Conservation (phyloP, 306 rosid genomes). For the Rosa multiflora region DNA sequence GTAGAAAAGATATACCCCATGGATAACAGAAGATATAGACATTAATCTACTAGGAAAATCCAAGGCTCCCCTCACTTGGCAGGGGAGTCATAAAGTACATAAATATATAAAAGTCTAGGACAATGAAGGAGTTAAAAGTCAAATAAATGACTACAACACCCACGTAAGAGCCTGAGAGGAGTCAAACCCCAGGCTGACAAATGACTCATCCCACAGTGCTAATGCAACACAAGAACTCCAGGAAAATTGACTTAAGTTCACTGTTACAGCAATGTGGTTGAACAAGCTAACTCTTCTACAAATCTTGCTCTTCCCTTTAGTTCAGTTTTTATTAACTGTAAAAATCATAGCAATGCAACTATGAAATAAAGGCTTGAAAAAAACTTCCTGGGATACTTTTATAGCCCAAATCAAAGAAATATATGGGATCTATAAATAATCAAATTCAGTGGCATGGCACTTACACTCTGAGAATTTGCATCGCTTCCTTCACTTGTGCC, state of each 20-base stretch:
- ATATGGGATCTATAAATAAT: constrained; percentile 11
- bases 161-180: background rate
- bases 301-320: background rate
- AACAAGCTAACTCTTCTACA: background rate
- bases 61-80: background rate
- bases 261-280: background rate
- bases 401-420: background rate
- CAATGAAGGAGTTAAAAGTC: background rate
- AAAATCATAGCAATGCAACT: background rate
- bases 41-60: background rate
- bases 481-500: constrained; percentile 95
- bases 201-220: background rate
- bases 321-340: no score
- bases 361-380: background rate
- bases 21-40: background rate
- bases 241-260: no score
- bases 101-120: background rate
- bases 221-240: no score
- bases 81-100: background rate
- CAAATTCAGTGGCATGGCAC: constrained; percentile 29
- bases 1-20: background rate
- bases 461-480: constrained; percentile 88
- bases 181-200: background rate
- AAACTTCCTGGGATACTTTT: background rate
- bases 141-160: background rate